Conservation (phyloP, 352 stramenopile species). For the Phytophthora nicotianae region DNA sequence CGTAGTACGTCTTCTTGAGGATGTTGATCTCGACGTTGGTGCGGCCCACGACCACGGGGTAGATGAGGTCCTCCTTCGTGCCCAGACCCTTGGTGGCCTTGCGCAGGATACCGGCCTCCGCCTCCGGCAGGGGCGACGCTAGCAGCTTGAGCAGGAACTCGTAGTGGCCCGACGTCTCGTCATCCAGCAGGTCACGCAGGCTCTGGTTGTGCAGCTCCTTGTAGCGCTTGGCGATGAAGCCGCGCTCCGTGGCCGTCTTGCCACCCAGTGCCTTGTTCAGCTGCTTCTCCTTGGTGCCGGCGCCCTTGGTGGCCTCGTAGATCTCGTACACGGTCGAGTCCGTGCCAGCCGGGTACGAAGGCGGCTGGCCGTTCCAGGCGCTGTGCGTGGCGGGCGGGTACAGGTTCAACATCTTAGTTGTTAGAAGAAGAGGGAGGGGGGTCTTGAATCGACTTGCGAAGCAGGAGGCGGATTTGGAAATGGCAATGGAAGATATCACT, state of each 20-base stretch:
- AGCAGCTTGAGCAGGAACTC: slow-evolving; percentile 69
- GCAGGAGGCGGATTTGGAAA: slow-evolving; percentile 27
- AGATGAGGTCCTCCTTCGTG: slow-evolving; percentile 73
- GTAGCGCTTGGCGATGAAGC: slow-evolving; percentile 75
- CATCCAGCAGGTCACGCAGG: slow-evolving; percentile 65
- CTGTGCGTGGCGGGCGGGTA: slow-evolving; percentile 77
- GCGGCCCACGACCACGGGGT: slow-evolving; percentile 62
- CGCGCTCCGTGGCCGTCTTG: slow-evolving; percentile 65
- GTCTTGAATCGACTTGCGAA: slow-evolving; percentile 15
- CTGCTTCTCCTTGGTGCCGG: slow-evolving; percentile 70
- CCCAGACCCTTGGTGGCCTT: slow-evolving; percentile 69
- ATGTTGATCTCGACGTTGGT: slow-evolving; percentile 80
- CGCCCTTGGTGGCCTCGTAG: slow-evolving; percentile 63
- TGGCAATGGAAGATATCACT: slow-evolving; percentile 5
- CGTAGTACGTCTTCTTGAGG: slow-evolving; percentile 85
- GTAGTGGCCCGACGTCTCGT: slow-evolving; percentile 69
- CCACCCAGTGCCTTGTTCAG: slow-evolving; percentile 64
- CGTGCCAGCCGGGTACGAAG: slow-evolving; percentile 52
- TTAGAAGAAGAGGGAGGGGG: background rate
- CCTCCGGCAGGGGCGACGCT: slow-evolving; percentile 59
- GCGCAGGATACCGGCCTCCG: slow-evolving; percentile 65
- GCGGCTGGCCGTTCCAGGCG: slow-evolving; percentile 55
- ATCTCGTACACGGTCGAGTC: slow-evolving; percentile 69
- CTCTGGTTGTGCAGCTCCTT: slow-evolving; percentile 65
- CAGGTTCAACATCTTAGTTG: slow-evolving; percentile 74